Evolutionary conservation across 1,139 yeast species (phyloP).

Genomic region (Meyerozyma carpophila): DNA sequence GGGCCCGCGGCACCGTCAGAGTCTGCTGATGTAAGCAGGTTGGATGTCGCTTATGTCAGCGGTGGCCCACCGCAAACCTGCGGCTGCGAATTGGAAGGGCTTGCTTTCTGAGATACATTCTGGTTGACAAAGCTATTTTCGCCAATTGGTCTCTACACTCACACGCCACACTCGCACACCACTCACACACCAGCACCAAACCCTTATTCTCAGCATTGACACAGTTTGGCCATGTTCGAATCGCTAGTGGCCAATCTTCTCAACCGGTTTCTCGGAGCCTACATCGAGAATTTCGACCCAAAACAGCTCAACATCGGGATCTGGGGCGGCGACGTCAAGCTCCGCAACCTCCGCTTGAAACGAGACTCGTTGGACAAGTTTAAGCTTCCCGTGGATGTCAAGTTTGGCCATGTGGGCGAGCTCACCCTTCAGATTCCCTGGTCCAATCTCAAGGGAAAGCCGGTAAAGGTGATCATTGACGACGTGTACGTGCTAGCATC

Average conservation of each 20-base stretch:
- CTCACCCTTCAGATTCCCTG: constrained; percentile 91
- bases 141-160: no score
- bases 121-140: no score
- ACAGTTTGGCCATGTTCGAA: constrained; percentile 42
- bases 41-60: neutral
- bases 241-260: constrained; percentile 51
- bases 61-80: no score
- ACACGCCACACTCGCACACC: no score
- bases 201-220: neutral
- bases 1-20: no score
- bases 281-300: constrained; percentile 93
- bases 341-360: constrained; percentile 70
- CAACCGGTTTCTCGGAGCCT: constrained; percentile 55
- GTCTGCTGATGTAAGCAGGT: neutral
- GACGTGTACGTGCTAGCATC: constrained; percentile 80
- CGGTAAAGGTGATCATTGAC: constrained; percentile 85
- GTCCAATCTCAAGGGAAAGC: constrained; percentile 90
- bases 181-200: no score
- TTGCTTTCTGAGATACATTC: no score
- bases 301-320: constrained; percentile 92
- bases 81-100: no score
- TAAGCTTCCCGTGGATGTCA: constrained; percentile 82
- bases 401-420: constrained; percentile 87
- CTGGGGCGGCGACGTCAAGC: constrained; percentile 95
- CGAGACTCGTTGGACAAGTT: constrained; percentile 81